Evolutionary conservation across 257 asterid genomes (phyloP).

Genomic region (Rehmannia glutinosa): DNA sequence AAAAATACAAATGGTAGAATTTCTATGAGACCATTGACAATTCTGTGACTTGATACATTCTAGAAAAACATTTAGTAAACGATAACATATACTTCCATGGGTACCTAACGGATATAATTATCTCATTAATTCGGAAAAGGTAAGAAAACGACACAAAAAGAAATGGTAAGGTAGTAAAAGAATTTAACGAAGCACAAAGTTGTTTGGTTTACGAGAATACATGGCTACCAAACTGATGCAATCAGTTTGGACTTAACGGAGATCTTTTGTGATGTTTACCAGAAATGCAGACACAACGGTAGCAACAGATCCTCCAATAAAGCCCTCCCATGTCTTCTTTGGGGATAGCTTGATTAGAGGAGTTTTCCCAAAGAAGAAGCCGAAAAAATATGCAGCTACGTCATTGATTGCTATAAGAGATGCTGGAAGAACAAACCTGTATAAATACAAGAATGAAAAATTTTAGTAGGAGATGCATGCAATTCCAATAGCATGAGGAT

Average conservation of each 20-base stretch:
- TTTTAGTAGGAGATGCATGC: neutral
- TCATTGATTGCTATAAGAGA: conserved; percentile 63
- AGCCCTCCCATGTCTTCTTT: conserved; percentile 79
- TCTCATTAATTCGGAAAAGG: too few species aligned
- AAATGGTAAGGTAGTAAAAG: too few species aligned
- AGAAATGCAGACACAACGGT: conserved; percentile 56
- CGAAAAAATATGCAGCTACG: conserved; percentile 60
- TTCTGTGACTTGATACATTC: neutral
- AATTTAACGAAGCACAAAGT: too few species aligned
- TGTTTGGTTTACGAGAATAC: too few species aligned
- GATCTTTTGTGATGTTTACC: conserved; percentile 28
- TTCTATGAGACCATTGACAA: neutral
- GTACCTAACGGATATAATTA: too few species aligned
- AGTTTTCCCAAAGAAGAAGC: conserved; percentile 66
- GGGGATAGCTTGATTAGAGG: conserved; percentile 70
- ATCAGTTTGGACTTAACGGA: too few species aligned
- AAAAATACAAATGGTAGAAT: neutral
- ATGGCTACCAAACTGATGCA: too few species aligned
- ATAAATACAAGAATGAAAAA: neutral
- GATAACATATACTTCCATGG: too few species aligned
- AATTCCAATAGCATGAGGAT: too few species aligned
- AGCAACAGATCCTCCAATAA: conserved; percentile 62
- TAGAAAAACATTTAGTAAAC: neutral
- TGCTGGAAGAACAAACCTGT: conserved; percentile 64
- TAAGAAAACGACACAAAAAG: too few species aligned